These are phyloP conservation scores for Hygrophoropsis aurantiaca DNA, from an alignment of 768 basidiomycete genomes.

Conservation along the genomic window DNA sequence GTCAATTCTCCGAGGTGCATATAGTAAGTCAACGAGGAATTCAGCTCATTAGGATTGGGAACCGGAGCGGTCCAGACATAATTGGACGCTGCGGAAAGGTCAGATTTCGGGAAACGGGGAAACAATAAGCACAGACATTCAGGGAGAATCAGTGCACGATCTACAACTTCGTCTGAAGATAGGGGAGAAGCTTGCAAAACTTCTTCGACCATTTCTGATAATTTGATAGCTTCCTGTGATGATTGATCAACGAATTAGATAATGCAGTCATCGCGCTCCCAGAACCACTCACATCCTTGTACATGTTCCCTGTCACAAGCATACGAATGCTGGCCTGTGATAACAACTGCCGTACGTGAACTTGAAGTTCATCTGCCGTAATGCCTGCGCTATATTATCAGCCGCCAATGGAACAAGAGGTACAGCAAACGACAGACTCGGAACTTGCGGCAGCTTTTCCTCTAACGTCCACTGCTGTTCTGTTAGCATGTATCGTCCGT, in stretches of 20 bases:
- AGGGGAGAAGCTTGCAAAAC: constrained; percentile 57
- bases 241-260: too few relatives aligned
- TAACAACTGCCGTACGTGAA: constrained; percentile 59
- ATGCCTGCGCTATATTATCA: constrained; percentile 47
- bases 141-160: constrained; percentile 66
- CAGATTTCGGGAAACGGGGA: constrained; percentile 1
- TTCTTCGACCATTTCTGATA: constrained; percentile 72
- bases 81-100: constrained; percentile 57
- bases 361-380: constrained; percentile 66
- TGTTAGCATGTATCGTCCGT: constrained; percentile 65
- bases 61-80: constrained; percentile 64
- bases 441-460: constrained; percentile 75
- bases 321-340: constrained; percentile 67
- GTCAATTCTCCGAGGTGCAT: constrained; percentile 70
- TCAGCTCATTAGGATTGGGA: constrained; percentile 82
- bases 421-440: constrained; percentile 47
- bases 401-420: not conserved
- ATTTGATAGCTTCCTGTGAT: constrained; percentile 68
- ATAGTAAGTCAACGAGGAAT: constrained; percentile 86
- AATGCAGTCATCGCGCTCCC: too few relatives aligned
- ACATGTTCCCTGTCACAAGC: constrained; percentile 82
- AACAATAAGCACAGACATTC: constrained; percentile 54
- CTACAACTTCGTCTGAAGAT: constrained; percentile 54
- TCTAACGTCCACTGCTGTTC: constrained; percentile 73
- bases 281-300: constrained; percentile 62